These are phyloP conservation scores for Neofusicoccum ribis DNA, from an alignment of 2,329 filamentous ascomycete genomes.

Conservation along the genomic window DNA sequence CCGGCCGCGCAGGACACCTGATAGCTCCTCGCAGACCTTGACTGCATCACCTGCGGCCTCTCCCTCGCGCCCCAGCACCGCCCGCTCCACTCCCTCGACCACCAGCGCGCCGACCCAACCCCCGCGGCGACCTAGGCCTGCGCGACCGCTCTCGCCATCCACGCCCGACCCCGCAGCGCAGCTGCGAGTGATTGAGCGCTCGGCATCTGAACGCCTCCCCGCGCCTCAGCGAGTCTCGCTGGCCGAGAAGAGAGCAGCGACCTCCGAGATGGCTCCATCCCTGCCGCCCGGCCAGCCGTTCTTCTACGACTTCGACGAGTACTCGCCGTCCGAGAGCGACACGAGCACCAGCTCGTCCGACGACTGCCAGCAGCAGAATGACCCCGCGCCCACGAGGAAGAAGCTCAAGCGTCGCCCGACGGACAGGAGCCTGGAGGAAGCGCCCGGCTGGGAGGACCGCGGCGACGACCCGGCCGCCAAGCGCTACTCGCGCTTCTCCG, in stretches of 20 bases:
- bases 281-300: not conserved
- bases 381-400: not conserved
- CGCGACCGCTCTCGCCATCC: not conserved
- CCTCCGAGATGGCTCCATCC: not conserved
- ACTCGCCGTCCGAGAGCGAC: conserved; percentile 5
- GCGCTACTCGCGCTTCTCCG: conserved; percentile 56
- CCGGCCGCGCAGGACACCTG: not conserved
- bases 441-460: not conserved
- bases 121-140: not conserved
- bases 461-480: not conserved
- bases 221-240: not conserved
- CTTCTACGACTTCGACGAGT: conserved; percentile 12
- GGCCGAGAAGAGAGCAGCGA: not conserved
- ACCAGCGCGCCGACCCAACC: not conserved
- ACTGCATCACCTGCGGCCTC: not conserved
- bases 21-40: not conserved
- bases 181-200: not conserved
- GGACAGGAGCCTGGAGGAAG: not conserved
- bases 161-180: not conserved
- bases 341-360: not conserved
- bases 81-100: not conserved
- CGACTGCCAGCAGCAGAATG: not conserved
- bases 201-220: not conserved
- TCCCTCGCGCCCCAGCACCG: not conserved
- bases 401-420: not conserved